A percentile compares a stretch with the other conserved stretches of the same genome.
These are phyloP conservation scores for Cyathus striatus DNA, from an alignment of 768 basidiomycete species.

Conservation along the genomic window DNA sequence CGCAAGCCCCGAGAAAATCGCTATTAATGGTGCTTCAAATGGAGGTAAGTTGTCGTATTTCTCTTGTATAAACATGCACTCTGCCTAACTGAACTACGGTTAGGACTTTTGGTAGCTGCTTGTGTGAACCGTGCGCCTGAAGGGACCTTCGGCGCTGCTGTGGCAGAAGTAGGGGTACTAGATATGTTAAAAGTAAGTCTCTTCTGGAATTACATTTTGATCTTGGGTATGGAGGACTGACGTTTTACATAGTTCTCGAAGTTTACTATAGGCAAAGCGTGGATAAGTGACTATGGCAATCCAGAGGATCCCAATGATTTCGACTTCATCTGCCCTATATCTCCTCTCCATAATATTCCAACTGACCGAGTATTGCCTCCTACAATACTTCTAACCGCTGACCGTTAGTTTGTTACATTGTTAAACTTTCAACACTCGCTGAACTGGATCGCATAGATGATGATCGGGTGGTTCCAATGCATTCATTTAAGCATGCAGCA, in stretches of 20 bases:
- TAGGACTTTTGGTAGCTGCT: constrained; percentile 80
- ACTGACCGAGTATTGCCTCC: constrained; percentile 58
- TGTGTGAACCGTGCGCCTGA: constrained; percentile 77
- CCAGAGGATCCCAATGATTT: constrained; percentile 74
- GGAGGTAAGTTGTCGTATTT: constrained; percentile 45
- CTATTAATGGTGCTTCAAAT: constrained; percentile 78
- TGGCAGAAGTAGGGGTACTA: constrained; percentile 79
- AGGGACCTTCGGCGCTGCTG: constrained; percentile 68
- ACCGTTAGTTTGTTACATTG: constrained; percentile 61
- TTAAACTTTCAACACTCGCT: no score
- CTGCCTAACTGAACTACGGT: constrained; percentile 2
- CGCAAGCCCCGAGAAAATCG: constrained; percentile 63
- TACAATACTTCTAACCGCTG: constrained; percentile 73
- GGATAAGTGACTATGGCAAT: constrained; percentile 78
- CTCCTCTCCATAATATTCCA: constrained; percentile 78
- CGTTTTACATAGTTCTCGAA: constrained; percentile 49
- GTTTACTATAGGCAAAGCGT: constrained; percentile 73
- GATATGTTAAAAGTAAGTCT: constrained; percentile 66
- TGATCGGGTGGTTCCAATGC: constrained; percentile 82
- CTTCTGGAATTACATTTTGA: constrained; percentile 1
- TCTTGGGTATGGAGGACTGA: no score
- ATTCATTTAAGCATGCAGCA: constrained; percentile 81
- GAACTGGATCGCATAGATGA: constrained; percentile 44
- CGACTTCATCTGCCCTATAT: constrained; percentile 78
- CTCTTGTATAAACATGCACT: neutral